Conservation (phyloP, 768 basidiomycete species). For the Gloeophyllum trabeum region DNA sequence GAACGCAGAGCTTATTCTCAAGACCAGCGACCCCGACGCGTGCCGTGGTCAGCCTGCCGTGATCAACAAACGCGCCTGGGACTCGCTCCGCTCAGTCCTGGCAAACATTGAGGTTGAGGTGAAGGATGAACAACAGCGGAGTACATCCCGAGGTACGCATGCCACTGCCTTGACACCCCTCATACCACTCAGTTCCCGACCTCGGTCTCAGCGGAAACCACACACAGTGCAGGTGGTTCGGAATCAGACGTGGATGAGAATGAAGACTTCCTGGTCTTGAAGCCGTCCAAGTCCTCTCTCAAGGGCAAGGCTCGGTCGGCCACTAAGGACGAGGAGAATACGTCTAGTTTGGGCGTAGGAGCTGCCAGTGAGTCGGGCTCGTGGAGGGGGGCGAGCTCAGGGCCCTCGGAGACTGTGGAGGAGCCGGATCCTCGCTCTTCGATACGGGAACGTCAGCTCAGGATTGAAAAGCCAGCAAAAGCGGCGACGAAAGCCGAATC, state of each 20-base stretch:
- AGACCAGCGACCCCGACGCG: not conserved
- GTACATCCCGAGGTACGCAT: not conserved
- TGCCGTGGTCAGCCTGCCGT: not conserved
- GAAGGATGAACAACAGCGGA: not conserved
- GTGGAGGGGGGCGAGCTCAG: too few relatives aligned
- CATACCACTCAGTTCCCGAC: not conserved
- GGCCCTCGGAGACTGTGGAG: too few relatives aligned
- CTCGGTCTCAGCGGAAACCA: not conserved
- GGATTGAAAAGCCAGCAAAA: too few relatives aligned
- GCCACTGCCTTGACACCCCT: not conserved
- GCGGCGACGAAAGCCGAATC: too few relatives aligned
- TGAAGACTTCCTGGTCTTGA: too few relatives aligned
- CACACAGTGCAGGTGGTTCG: too few relatives aligned
- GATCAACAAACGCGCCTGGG: not conserved
- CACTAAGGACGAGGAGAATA: too few relatives aligned
- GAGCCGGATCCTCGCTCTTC: too few relatives aligned
- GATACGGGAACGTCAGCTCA: too few relatives aligned
- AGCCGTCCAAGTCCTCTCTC: not conserved
- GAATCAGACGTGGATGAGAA: too few relatives aligned
- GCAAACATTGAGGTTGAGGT: not conserved
- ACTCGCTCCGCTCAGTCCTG: not conserved
- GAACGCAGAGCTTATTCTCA: not conserved
- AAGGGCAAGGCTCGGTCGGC: not conserved
- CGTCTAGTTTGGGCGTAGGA: too few relatives aligned
- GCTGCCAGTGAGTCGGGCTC: too few relatives aligned